Conservation (phyloP, 805 yeast genomes). For the Groenewaldozyma salmanticensis region DNA sequence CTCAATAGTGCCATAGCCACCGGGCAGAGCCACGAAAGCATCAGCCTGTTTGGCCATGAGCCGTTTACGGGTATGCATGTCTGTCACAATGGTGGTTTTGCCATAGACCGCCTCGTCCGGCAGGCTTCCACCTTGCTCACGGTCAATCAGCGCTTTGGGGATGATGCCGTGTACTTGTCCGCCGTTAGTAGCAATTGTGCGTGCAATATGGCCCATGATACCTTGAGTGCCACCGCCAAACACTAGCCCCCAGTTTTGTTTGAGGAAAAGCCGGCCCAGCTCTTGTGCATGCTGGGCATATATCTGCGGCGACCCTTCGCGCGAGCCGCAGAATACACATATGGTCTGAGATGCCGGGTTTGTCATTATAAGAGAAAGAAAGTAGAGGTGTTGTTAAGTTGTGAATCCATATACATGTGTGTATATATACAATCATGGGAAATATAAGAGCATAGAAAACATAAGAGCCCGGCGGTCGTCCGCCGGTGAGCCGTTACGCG, state of each 20-base stretch:
- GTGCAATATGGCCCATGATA: constrained; percentile 21
- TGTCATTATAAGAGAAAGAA: not conserved
- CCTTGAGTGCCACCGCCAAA: constrained; percentile 79
- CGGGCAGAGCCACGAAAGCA: constrained; percentile 84
- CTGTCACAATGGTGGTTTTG: constrained; percentile 67
- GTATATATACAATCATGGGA: too few species aligned
- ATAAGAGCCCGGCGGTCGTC: too few species aligned
- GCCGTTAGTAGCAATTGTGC: constrained; percentile 15
- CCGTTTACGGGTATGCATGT: constrained; percentile 84
- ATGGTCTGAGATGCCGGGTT: constrained; percentile 26
- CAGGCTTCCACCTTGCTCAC: constrained; percentile 46
- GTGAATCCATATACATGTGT: not conserved
- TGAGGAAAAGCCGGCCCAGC: constrained; percentile 51
- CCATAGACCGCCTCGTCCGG: constrained; percentile 57
- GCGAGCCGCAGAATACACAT: constrained; percentile 84
- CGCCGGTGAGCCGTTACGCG: constrained; percentile 8
- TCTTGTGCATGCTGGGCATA: constrained; percentile 46
- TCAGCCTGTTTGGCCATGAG: constrained; percentile 81
- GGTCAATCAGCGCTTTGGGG: constrained; percentile 70
- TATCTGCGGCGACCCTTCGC: constrained; percentile 48
- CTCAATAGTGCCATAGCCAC: constrained; percentile 86
- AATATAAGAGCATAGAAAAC: too few species aligned
- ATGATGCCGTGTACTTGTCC: constrained; percentile 66
- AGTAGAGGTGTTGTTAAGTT: not conserved
- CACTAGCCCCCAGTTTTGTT: constrained; percentile 59